Base-by-base conservation (phyloP, 768 basidiomycete genomes). In the Kondoa subrosea region DNA sequence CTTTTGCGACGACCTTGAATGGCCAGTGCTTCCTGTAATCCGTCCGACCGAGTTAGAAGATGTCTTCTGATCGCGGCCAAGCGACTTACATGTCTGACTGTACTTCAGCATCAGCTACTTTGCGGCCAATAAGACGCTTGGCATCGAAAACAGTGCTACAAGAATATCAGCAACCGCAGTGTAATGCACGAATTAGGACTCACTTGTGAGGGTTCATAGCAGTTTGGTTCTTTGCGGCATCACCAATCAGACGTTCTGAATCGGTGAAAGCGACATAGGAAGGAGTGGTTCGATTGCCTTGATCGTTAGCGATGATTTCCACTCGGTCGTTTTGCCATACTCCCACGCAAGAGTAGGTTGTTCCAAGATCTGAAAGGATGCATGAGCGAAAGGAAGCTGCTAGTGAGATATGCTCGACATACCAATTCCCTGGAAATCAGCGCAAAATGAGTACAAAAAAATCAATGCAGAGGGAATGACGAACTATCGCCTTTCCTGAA, bases 261-360 rank as follows among this genome's bases (percentile, higher is more conserved):
- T 79, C 79, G 76, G 76, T 78, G 59, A 80, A 80, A 64, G 77
- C 80, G 74, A 80, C 80, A 71, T 80, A 80, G 57, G 80, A 80
- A 57, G 80, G 80, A 65, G 80, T 80, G 66, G 80, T 80, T 66
- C 79, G 74, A 77, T 79, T 79, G 69, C 78, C 79, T 76, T 80
- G 78, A 76, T 74, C 74, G 72, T 74, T 69, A 66, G 69, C 67
- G 57, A 67, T 96, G 82, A 96, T 96, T 80, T 97, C 92, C 75
- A 97, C 92, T 76, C 93, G 91, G 84, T 97, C 93, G 80, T 95
- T 91, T 84, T 93, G 90, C 92, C 92, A 96, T 76, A 97, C 91
- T 82, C 91, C 93, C 74, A 96, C 93, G 78, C 92, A 97, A 61
- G 91, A 93, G 85, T 96, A 97, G 73, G 92, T 97, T 71, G 92